Conservation (phyloP, 106 monocot genomes). For the Acorus calamus region DNA sequence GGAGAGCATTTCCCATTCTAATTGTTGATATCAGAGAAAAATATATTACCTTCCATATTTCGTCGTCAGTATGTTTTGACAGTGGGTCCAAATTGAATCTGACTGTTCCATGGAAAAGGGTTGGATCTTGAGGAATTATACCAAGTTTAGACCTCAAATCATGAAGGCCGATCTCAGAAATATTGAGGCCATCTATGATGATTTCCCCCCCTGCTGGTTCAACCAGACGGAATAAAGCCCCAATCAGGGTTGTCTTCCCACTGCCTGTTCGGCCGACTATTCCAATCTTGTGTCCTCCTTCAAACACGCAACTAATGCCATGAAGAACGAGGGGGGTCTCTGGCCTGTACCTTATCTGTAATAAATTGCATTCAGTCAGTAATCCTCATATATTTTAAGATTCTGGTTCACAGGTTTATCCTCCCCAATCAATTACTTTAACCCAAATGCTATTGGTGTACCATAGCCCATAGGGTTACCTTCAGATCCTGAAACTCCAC, state of each 20-base stretch:
- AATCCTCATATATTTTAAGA: no score
- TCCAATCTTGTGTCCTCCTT: conserved; percentile 11
- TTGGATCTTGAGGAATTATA: conserved; percentile 24
- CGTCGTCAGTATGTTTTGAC: conserved; percentile 17
- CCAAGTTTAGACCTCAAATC: conserved; percentile 13
- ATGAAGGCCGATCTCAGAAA: conserved; percentile 12
- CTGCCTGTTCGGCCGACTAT: conserved; percentile 1
- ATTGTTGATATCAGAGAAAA: no score
- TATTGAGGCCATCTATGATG: conserved; percentile 12
- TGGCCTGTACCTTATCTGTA: no score
- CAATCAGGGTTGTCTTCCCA: conserved; percentile 18
- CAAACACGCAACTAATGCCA: no score
- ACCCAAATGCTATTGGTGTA: no score
- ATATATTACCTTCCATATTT: conserved; percentile 18
- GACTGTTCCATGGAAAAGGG: conserved; percentile 22
- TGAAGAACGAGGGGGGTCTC: no score
- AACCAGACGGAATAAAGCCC: conserved; percentile 17
- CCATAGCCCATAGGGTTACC: no score
- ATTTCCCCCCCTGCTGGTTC: conserved; percentile 15
- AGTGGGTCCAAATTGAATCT: conserved; percentile 10
- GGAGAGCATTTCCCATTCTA: no score
- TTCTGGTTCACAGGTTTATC: no score
- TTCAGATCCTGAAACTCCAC: no score
- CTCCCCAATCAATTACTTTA: no score
- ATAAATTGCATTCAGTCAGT: no score